Conservation (phyloP, 2,329 filamentous ascomycete genomes). For the Stachybotrys echinatus region DNA sequence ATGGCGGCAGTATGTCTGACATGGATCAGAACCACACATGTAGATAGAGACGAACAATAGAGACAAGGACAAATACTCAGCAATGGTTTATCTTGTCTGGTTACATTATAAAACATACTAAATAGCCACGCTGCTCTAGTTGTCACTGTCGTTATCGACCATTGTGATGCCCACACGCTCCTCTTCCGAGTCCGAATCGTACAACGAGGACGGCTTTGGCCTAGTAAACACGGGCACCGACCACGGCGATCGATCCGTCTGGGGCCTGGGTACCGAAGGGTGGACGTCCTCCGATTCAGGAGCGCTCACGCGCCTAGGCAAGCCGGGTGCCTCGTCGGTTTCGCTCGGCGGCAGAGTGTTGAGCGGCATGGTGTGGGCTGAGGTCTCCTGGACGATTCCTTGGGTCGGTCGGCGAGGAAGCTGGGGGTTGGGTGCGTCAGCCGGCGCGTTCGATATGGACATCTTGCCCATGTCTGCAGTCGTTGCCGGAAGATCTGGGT, state of each 20-base stretch:
- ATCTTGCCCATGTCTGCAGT: conserved; percentile 6
- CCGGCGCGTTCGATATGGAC: neutral
- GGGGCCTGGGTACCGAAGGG: conserved; percentile 13
- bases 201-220: conserved; percentile 17
- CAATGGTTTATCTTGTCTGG: no score
- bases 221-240: neutral
- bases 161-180: conserved; percentile 30
- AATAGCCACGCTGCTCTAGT: no score
- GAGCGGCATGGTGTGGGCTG: neutral
- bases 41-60: no score
- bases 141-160: conserved; percentile 28
- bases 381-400: neutral
- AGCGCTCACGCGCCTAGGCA: neutral
- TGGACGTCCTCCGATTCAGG: conserved; percentile 1
- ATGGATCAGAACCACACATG: no score
- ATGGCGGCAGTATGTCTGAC: no score
- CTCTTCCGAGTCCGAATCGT: conserved; percentile 23
- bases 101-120: no score
- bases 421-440: neutral
- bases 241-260: conserved; percentile 3
- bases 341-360: neutral
- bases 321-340: neutral
- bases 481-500: conserved; percentile 1
- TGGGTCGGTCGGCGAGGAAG: neutral
- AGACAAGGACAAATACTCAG: no score